Evolutionary conservation across 305 asterid species (phyloP).

Genomic region (Plantago coronopus): DNA sequence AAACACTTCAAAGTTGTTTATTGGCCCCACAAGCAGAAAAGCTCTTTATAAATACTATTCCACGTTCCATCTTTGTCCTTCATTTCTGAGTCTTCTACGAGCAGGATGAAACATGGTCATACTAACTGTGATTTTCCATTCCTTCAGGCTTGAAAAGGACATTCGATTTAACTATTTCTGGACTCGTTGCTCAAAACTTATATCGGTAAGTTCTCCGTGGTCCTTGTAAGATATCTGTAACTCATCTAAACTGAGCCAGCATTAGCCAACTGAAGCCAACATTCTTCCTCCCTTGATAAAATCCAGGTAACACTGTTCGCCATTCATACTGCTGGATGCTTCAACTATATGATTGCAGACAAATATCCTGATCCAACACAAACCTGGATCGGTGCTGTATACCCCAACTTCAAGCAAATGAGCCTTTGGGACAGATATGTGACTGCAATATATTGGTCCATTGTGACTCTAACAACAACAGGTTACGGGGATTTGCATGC

Average conservation of each 20-base stretch:
- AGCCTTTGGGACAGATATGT: constrained; percentile 74
- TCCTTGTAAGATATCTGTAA: neutral
- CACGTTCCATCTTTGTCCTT: neutral
- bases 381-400: constrained; percentile 87
- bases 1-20: neutral
- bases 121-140: constrained; percentile 20
- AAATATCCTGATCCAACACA: constrained; percentile 59
- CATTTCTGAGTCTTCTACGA: neutral
- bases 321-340: constrained; percentile 84
- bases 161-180: constrained; percentile 92
- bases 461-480: constrained; percentile 86
- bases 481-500: constrained; percentile 95
- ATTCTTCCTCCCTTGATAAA: constrained; percentile 10
- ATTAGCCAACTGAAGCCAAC: neutral
- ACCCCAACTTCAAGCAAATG: constrained; percentile 60
- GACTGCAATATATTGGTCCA: constrained; percentile 78
- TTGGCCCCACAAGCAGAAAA: constrained; percentile 6
- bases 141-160: constrained; percentile 80
- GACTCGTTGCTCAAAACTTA: constrained; percentile 86
- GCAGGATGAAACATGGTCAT: constrained; percentile 1
- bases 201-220: constrained; percentile 49
- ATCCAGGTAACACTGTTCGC: constrained; percentile 77
- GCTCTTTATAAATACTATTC: neutral
- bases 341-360: constrained; percentile 73
- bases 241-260: neutral